Conservation (phyloP, 2,329 filamentous ascomycete genomes). For the Calonectria fujianensis region DNA sequence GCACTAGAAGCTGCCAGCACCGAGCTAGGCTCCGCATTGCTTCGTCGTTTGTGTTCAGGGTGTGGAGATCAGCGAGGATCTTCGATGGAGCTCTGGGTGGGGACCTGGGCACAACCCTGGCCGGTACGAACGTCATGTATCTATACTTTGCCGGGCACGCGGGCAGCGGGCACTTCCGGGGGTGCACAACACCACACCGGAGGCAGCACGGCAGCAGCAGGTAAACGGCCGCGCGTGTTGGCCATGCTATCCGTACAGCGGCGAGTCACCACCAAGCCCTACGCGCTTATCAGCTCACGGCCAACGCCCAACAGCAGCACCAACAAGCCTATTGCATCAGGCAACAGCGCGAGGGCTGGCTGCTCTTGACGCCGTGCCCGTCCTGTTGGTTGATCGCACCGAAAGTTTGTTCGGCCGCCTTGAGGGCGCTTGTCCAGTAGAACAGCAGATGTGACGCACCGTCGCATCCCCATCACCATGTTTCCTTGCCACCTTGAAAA, state of each 20-base stretch:
- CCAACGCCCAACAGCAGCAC: conserved; percentile 11
- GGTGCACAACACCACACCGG: conserved; percentile 38
- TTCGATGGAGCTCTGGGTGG: conserved; percentile 48
- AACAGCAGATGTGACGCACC: conserved; percentile 42
- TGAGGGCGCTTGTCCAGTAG: conserved; percentile 35
- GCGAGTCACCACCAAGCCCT: conserved; percentile 24
- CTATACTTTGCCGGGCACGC: conserved; percentile 35
- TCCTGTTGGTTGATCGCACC: conserved; percentile 36
- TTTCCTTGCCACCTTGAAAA: conserved; percentile 39
- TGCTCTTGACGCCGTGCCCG: conserved; percentile 36
- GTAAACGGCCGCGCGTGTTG: conserved; percentile 39
- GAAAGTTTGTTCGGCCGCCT: conserved; percentile 21
- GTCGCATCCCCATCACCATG: conserved; percentile 40
- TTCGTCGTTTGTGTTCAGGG: conserved; percentile 43
- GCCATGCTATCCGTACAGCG: conserved; percentile 29
- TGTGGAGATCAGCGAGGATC: conserved; percentile 46
- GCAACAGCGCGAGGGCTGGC: conserved; percentile 28
- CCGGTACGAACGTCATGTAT: conserved; percentile 40
- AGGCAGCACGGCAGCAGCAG: conserved; percentile 18
- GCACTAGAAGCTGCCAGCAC: conserved; percentile 45
- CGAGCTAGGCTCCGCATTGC: conserved; percentile 43
- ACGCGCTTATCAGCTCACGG: conserved; percentile 41
- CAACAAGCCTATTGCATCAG: conserved; percentile 44
- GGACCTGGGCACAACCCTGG: conserved; percentile 41
- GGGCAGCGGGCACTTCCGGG: conserved; percentile 37